These are phyloP conservation scores for Cladochytrium tenue DNA, from an alignment of 371 early-diverging fungal genomes.

Conservation along the genomic window DNA sequence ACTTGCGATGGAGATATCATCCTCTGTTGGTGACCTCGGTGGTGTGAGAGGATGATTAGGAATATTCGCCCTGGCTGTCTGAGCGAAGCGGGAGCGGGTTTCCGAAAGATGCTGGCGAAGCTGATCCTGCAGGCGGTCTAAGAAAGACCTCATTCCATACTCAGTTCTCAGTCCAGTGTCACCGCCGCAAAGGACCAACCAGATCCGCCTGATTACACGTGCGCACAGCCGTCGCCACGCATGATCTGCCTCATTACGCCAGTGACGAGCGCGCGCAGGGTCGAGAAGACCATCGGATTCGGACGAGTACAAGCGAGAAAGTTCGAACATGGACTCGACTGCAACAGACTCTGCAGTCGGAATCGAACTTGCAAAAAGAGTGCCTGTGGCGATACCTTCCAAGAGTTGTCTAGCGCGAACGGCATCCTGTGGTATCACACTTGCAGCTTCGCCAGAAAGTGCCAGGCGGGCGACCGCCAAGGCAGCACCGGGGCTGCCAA, in stretches of 20 bases:
- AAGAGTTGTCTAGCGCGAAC: not conserved
- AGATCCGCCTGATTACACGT: not conserved
- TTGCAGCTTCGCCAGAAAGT: not conserved
- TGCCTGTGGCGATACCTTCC: not conserved
- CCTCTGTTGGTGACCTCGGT: not conserved
- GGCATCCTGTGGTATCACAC: not conserved
- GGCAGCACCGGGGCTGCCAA: not conserved
- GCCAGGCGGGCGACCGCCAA: not conserved
- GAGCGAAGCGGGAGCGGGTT: not conserved
- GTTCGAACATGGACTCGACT: not conserved
- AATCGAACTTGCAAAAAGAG: not conserved
- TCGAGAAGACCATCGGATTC: not conserved
- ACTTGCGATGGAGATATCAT: not conserved
- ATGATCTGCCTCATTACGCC: not conserved
- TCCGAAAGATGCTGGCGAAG: not conserved
- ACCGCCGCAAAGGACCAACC: not conserved
- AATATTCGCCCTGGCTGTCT: not conserved
- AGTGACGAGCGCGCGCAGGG: not conserved
- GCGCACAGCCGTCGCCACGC: not conserved
- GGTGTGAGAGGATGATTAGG: not conserved
- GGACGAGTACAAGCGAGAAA: not conserved
- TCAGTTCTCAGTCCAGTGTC: not conserved
- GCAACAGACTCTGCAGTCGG: not conserved
- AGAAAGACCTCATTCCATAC: conserved; percentile 1
- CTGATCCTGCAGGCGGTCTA: conserved; percentile 6